Conservation (phyloP, 73 alveolate species). For the Tetrahymena malaccensis region DNA sequence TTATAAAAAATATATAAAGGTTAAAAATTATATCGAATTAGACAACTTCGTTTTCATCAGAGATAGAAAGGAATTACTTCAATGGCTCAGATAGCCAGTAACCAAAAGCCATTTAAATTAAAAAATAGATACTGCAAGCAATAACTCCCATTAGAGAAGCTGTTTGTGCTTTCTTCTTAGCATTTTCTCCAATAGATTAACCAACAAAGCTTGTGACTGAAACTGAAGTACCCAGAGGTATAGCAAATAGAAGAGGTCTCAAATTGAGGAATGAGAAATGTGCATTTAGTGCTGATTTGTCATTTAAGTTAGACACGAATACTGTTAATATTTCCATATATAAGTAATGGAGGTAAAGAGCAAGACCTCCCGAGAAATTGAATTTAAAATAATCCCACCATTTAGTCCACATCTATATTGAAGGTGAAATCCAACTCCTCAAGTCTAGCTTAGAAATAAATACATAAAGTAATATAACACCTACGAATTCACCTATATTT, state of each 20-base stretch:
- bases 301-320: not conserved
- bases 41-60: not conserved
- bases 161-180: not conserved
- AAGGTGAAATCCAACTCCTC: not conserved
- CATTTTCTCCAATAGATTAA: not conserved
- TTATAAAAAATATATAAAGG: not conserved
- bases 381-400: not conserved
- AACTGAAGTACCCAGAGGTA: not conserved
- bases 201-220: not conserved
- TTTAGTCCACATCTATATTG: not conserved
- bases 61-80: not conserved
- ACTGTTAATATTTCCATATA: not conserved
- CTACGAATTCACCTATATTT: not conserved
- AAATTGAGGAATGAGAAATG: not conserved
- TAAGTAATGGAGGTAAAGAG: not conserved
- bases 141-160: not conserved
- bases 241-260: not conserved
- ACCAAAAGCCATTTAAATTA: not conserved
- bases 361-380: not conserved
- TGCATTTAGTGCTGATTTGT: not conserved
- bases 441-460: not conserved
- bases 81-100: not conserved
- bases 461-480: not conserved
- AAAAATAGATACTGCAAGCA: not conserved
- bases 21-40: not conserved